A percentile compares a stretch with the other conserved stretches of the same genome.
These are phyloP conservation scores for Ambrosiella cleistominuta DNA, from an alignment of 2,329 filamentous ascomycete genomes.

Conservation along the genomic window DNA sequence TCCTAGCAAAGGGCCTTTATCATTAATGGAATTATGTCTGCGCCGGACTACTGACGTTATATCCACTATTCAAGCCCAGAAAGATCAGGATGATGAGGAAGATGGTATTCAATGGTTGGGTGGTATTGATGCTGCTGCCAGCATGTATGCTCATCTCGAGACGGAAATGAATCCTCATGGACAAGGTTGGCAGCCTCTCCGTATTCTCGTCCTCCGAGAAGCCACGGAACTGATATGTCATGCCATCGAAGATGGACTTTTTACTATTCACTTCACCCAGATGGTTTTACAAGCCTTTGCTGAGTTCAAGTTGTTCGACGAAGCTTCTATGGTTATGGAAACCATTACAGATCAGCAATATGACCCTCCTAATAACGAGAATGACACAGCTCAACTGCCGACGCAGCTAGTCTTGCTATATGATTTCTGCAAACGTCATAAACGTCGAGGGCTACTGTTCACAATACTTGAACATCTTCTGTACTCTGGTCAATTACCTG, in stretches of 20 bases:
- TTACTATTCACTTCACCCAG: slow-evolving; percentile 15
- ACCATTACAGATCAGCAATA: slow-evolving; percentile 4
- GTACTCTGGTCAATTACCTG: slow-evolving; percentile 6
- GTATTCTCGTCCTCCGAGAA: slow-evolving; percentile 20
- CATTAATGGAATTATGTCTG: slow-evolving; percentile 23
- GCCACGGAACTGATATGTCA: slow-evolving; percentile 18
- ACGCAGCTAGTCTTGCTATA: slow-evolving; percentile 1
- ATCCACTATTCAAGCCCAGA: not conserved
- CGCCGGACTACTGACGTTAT: slow-evolving; percentile 14
- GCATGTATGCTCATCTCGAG: slow-evolving; percentile 22
- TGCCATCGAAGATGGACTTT: slow-evolving; percentile 19
- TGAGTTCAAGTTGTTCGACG: slow-evolving; percentile 16
- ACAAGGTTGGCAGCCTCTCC: slow-evolving; percentile 21
- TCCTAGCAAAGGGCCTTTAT: slow-evolving; percentile 9
- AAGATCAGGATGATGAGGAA: slow-evolving; percentile 16
- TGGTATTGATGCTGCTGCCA: slow-evolving; percentile 12
- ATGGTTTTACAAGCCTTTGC: slow-evolving; percentile 19
- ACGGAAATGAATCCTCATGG: slow-evolving; percentile 16
- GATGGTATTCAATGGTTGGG: slow-evolving; percentile 15
- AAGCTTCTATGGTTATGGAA: slow-evolving; percentile 15
- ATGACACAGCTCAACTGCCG: slow-evolving; percentile 1
- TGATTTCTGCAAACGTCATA: slow-evolving; percentile 10
- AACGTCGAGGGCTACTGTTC: slow-evolving; percentile 10
- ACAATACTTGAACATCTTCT: slow-evolving; percentile 8
- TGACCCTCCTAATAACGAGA: slow-evolving; percentile 1